Evolutionary conservation across 352 stramenopile species (phyloP), one percentile per base, ranked within the genome.

Genomic region (Phytopythium chamaehyphon): DNA sequence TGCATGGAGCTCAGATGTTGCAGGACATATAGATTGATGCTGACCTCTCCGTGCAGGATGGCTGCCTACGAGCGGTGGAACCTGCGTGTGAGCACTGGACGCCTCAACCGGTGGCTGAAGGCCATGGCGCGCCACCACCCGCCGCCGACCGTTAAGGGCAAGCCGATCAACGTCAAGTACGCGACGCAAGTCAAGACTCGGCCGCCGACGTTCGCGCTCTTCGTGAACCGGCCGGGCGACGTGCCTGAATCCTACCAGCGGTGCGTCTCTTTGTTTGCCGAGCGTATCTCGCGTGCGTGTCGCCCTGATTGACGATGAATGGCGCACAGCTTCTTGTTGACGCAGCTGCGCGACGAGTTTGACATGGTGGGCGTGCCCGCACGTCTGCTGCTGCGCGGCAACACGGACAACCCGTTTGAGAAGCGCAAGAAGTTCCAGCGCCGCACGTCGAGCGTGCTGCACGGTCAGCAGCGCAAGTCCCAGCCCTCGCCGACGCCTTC

Each of bases 91-190:
- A 83, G 80, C 12, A 93, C 83, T 4, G 80, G 80, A 11, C 69
- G 75, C 3, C 47, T 93, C 19, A 93, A 93, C 57, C 80, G 83
- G 19, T 93, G 83, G 83, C 75, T 93, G 35, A 84, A 89, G 55
- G 78, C 83, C 31, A 93, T 93, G 79, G 73, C 71, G 28, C 76
- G 81, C 21, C 83, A 93, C 60, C 83, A 93, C 63, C 81, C 81
- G 40, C 81, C 83, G 39, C 83, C 83, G 57, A 88, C 76, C 4
- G 59, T 90, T 54, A 89, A 88, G 54, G 83, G 83, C 65, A 93
- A 93, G 70, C 71, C 76, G 47, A 61, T 92, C 33, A 93, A 93
- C 59, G 62, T 93, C 71, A 93, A 93, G 66, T 93, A 93, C 74
- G 75, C 83, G 48, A 92, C 83, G 28, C 83, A 93, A 57, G 77